Conservation (phyloP, 23 red algal species). For the Gracilaria gracilis region DNA sequence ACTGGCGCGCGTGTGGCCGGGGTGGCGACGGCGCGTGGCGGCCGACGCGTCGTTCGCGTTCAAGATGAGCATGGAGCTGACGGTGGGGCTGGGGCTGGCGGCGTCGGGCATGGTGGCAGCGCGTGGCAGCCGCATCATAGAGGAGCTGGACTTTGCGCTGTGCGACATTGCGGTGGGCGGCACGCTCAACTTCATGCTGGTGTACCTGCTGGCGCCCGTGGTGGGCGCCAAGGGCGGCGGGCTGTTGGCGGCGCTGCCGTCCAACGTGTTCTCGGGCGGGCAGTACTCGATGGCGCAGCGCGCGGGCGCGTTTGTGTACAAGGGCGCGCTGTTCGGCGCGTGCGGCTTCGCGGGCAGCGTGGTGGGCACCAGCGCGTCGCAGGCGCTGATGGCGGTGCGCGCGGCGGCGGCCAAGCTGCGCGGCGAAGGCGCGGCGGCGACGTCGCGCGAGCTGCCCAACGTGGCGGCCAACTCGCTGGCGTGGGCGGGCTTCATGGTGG, state of each 20-base stretch:
- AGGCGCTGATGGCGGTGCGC: slow-evolving; percentile 48
- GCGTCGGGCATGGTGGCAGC: slow-evolving; percentile 94
- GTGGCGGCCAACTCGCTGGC: slow-evolving; percentile 76
- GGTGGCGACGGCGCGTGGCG: slow-evolving; percentile 74
- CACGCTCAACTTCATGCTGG: slow-evolving; percentile 91
- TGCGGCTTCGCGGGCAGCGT: slow-evolving; percentile 84
- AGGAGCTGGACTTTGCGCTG: slow-evolving; percentile 90
- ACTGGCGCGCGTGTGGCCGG: slow-evolving; percentile 78
- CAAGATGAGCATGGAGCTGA: slow-evolving; percentile 98
- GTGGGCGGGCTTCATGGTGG: slow-evolving; percentile 98
- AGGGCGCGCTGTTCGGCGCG: slow-evolving; percentile 78
- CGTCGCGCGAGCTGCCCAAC: slow-evolving; percentile 64
- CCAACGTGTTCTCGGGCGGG: slow-evolving; percentile 74
- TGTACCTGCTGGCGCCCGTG: slow-evolving; percentile 86
- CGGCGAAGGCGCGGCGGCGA: slow-evolving; percentile 3
- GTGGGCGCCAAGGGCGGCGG: background rate
- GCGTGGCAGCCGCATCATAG: slow-evolving; percentile 73
- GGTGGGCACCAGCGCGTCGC: slow-evolving; percentile 61
- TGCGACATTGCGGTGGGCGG: slow-evolving; percentile 89
- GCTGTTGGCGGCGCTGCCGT: slow-evolving; percentile 45
- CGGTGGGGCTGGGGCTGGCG: slow-evolving; percentile 87
- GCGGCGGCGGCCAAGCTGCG: background rate
- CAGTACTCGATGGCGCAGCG: slow-evolving; percentile 55
- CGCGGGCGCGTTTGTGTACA: slow-evolving; percentile 67
- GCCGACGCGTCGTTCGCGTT: slow-evolving; percentile 93